Conservation (phyloP, 257 asterid genomes). For the Oldenlandia corymbosa region DNA sequence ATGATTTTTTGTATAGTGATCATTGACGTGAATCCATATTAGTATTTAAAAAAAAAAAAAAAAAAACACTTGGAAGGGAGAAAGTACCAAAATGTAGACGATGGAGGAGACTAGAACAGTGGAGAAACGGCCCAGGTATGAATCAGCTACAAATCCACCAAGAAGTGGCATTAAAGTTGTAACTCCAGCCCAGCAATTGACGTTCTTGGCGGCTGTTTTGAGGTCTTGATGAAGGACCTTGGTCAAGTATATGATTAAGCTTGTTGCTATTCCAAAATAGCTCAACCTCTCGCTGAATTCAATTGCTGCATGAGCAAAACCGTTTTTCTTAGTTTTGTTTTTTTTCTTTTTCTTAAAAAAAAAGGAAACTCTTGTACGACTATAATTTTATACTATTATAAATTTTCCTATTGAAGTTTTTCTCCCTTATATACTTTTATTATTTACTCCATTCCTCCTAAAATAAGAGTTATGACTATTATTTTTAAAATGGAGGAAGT, state of each 20-base stretch:
- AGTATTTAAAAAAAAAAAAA: too few relatives aligned
- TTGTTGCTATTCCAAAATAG: slow-evolving; percentile 70
- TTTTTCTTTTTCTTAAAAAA: too few relatives aligned
- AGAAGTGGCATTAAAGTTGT: slow-evolving; percentile 78
- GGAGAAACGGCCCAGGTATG: slow-evolving; percentile 81
- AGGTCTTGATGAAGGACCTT: slow-evolving; percentile 70
- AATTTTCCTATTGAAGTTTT: too few relatives aligned
- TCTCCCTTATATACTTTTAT: too few relatives aligned
- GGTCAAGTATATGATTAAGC: slow-evolving; percentile 76
- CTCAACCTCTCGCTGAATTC: slow-evolving; percentile 88
- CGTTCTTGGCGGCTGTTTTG: slow-evolving; percentile 65
- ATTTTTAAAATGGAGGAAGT: too few relatives aligned
- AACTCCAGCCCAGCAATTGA: slow-evolving; percentile 77
- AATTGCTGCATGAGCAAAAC: slow-evolving; percentile 51
- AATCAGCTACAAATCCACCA: slow-evolving; percentile 86
- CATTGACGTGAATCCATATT: too few relatives aligned
- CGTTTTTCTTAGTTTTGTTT: too few relatives aligned
- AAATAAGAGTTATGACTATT: too few relatives aligned
- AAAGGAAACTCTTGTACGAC: not conserved
- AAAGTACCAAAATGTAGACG: slow-evolving; percentile 58
- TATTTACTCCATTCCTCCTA: too few relatives aligned
- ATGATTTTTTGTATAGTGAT: too few relatives aligned
- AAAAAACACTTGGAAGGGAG: too few relatives aligned
- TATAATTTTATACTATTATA: too few relatives aligned
- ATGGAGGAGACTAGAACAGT: slow-evolving; percentile 59